These are phyloP conservation scores for Speleostelium caveatum DNA, from an alignment of 78 protist species.

Conservation along the genomic window DNA sequence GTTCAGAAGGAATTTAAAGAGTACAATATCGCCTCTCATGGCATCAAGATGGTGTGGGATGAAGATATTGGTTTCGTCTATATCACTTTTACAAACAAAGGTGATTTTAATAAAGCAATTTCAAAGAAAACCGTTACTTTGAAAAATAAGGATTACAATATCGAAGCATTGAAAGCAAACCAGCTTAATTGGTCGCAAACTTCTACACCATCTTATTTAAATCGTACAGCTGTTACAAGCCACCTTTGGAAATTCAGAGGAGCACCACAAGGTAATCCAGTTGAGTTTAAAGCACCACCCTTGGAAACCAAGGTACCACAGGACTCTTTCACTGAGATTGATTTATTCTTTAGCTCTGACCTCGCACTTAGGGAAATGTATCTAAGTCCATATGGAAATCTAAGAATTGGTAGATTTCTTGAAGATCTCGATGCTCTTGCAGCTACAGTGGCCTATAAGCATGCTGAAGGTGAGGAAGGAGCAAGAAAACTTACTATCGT, in stretches of 20 bases:
- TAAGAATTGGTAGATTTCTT: conserved; percentile 72
- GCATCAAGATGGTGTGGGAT: conserved; percentile 37
- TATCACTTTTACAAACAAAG: conserved; percentile 22
- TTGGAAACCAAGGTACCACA: conserved; percentile 30
- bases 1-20: conserved; percentile 2
- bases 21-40: conserved; percentile 8
- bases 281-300: background rate
- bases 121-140: background rate
- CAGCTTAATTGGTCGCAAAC: background rate
- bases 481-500: conserved; percentile 46
- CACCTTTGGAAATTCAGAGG: conserved; percentile 35
- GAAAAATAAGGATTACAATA: background rate
- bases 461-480: conserved; percentile 62
- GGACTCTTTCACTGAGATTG: conserved; percentile 36
- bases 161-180: background rate
- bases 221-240: conserved; percentile 37
- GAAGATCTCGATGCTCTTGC: conserved; percentile 83
- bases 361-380: conserved; percentile 56
- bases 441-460: conserved; percentile 56
- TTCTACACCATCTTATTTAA: background rate
- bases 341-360: conserved; percentile 47
- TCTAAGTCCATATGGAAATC: conserved; percentile 60
- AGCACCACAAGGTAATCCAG: background rate
- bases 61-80: conserved; percentile 28
- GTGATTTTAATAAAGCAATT: conserved; percentile 15